Evolutionary conservation across 768 basidiomycete genomes (phyloP).

Genomic region (Termitomyces sp.): DNA sequence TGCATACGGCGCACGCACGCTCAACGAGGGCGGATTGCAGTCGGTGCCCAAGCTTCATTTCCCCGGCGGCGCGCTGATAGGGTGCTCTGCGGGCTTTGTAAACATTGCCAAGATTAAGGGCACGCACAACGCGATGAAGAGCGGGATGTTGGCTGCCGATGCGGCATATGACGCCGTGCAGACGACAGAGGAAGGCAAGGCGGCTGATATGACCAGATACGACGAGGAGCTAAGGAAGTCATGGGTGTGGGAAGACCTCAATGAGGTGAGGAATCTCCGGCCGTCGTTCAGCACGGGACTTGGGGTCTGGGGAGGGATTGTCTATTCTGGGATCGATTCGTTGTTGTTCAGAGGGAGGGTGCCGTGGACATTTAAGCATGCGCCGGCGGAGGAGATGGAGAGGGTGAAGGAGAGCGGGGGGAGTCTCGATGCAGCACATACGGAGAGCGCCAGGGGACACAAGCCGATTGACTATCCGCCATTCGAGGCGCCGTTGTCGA

Average conservation of each 20-base stretch:
- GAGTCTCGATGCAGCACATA: slow-evolving; percentile 62
- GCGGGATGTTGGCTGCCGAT: slow-evolving; percentile 95
- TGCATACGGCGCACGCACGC: slow-evolving; percentile 83
- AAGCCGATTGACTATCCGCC: slow-evolving; percentile 81
- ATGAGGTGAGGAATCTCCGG: slow-evolving; percentile 88
- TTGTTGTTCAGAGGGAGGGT: slow-evolving; percentile 78
- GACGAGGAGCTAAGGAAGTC: slow-evolving; percentile 63
- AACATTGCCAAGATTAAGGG: slow-evolving; percentile 99
- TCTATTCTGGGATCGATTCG: slow-evolving; percentile 86
- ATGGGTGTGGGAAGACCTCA: slow-evolving; percentile 83
- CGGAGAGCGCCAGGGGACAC: slow-evolving; percentile 58
- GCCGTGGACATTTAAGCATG: slow-evolving; percentile 89
- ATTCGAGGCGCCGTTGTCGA: slow-evolving; percentile 85
- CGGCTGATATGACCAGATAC: slow-evolving; percentile 69
- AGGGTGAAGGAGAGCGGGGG: slow-evolving; percentile 19
- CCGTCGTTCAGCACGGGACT: slow-evolving; percentile 80
- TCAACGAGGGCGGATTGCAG: slow-evolving; percentile 94
- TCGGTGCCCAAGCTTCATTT: slow-evolving; percentile 81
- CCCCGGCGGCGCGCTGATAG: slow-evolving; percentile 92
- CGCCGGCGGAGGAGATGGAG: slow-evolving; percentile 26
- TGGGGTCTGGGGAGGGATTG: slow-evolving; percentile 83
- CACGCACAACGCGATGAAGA: slow-evolving; percentile 99
- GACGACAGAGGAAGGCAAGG: slow-evolving; percentile 9
- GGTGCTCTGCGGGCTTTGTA: slow-evolving; percentile 93
- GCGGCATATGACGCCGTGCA: slow-evolving; percentile 64